phyloP scores from a whole-genome alignment of 2,329 filamentous ascomycete species.

The Alternaria panax region DNA sequence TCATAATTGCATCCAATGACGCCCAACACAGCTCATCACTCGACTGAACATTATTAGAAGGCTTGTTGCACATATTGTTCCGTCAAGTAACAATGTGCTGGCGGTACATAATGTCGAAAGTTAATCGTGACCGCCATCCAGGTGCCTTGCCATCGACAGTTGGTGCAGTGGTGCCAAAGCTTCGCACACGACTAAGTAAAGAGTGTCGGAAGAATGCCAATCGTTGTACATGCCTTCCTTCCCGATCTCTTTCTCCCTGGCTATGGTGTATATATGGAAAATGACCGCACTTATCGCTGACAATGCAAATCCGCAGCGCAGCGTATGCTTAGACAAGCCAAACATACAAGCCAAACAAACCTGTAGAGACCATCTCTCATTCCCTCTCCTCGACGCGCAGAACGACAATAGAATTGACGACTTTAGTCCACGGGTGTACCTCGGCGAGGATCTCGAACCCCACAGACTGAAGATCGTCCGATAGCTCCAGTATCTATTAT shows the following conservation, averaged over 20 bases:
- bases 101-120: background rate
- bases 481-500: slow-evolving; percentile 51
- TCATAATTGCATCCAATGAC: background rate
- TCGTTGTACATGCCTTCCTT: too few relatives aligned
- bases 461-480: slow-evolving; percentile 35
- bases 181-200: background rate
- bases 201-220: background rate
- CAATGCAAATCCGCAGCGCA: background rate
- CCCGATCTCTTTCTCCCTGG: background rate
- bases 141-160: background rate
- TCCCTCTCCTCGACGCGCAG: slow-evolving; percentile 30
- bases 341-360: background rate
- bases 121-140: background rate
- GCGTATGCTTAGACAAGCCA: background rate
- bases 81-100: background rate
- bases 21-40: background rate
- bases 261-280: background rate
- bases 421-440: slow-evolving; percentile 58
- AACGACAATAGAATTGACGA: slow-evolving; percentile 61
- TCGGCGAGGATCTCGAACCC: slow-evolving; percentile 53
- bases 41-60: background rate
- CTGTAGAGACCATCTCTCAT: background rate
- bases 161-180: background rate
- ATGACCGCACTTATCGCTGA: background rate
- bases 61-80: background rate